Conservation (phyloP, 306 rosid species). For the Cicer cuneatum region DNA sequence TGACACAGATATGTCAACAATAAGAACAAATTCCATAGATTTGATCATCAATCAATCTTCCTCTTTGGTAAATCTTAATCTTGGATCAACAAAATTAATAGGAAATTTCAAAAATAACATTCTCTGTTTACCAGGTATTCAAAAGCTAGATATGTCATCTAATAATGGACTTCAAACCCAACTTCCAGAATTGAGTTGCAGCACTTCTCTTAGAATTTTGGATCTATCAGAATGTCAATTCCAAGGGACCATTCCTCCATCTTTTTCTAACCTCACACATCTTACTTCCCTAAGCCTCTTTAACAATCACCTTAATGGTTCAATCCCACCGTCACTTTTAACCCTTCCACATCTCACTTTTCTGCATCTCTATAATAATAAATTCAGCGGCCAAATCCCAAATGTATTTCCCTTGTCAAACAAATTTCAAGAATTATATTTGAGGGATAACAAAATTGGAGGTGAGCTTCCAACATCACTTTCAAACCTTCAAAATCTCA, state of each 20-base stretch:
- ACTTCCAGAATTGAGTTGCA: constrained; percentile 11
- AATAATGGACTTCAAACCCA: not conserved
- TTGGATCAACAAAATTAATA: fast-evolving
- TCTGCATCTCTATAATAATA: not conserved
- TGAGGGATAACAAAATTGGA: no score
- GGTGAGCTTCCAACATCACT: no score
- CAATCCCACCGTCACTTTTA: constrained; percentile 4
- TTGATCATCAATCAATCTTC: not conserved
- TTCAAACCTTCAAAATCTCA: no score
- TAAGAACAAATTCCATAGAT: not conserved
- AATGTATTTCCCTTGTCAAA: no score
- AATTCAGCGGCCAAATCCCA: not conserved
- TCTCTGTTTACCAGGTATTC: constrained; percentile 23
- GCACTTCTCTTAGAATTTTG: not conserved
- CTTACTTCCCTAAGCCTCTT: not conserved
- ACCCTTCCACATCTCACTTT: not conserved
- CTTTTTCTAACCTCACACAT: constrained; percentile 21
- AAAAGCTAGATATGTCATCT: not conserved
- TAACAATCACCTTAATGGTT: not conserved
- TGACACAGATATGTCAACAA: not conserved
- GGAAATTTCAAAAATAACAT: not conserved
- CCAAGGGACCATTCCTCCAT: not conserved
- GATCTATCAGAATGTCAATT: not conserved
- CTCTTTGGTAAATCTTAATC: constrained; percentile 33
- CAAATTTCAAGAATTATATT: no score